Evolutionary conservation across 2,329 filamentous ascomycete genomes (phyloP), one percentile per base, ranked within the genome.

Genomic region (Fusarium domesticum): DNA sequence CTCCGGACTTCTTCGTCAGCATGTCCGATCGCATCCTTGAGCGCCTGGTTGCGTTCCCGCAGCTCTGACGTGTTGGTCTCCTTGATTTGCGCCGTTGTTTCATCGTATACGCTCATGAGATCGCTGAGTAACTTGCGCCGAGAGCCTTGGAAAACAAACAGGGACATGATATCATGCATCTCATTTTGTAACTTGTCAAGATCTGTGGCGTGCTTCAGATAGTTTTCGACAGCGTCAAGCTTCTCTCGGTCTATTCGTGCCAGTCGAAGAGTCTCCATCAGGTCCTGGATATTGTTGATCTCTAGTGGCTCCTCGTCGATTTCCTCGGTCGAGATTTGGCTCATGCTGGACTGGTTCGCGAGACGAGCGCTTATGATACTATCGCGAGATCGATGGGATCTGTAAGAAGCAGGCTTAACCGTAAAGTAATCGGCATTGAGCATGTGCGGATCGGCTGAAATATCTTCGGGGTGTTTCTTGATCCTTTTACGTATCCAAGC

Each of bases 201-300:
- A 56, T 96, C 89, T 18, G 87, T 82, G 6, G 81, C 87, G 41
- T 93, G 76, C 33, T 83, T 73, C n/a, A 96, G 73, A 62, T 96
- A 98, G 50, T 80, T 87, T 58, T 86, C 83, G 17, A 96, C 77
- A 0, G 85, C 84, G 49, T 92, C 85, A 46, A 95, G 82, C 71
- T 93, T 97, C 70, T 97, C 92, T 25, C 93, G 81, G 63, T 98
- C 93, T 54, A 98, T 89, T 6, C 83, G 78, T 6, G 86, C 81
- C 31, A 70, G 70, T 50, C 83, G 85, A 42, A 98, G 67, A 3
- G 80, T 77, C 17, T 68, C 70, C 70, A 95, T 76, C 18, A 98
- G 71, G 3, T 81, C 80, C 4, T 82, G 78, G 15, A 89, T 78
- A 58, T 89, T 79, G 16, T 72, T 69, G 20, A 85, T 77, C 20